Conservation (phyloP, 2,329 filamentous ascomycete genomes). For the Beauveria pseudobassiana region DNA sequence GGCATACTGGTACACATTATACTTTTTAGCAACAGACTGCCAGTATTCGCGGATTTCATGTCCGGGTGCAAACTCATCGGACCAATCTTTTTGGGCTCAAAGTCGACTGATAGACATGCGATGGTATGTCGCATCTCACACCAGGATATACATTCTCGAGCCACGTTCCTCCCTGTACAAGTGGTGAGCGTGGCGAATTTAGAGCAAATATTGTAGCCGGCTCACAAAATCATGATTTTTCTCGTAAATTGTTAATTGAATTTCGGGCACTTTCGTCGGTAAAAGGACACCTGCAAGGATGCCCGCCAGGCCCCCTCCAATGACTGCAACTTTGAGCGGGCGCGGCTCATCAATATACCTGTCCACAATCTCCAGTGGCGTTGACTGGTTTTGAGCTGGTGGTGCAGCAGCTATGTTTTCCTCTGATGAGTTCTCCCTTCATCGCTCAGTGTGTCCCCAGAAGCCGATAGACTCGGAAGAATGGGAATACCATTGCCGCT, state of each 20-base stretch:
- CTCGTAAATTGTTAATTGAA: conserved; percentile 59
- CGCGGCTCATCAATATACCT: conserved; percentile 29
- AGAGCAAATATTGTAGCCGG: conserved; percentile 8
- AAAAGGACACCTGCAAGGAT: conserved; percentile 55
- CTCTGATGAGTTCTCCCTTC: background rate
- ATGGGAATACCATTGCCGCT: background rate
- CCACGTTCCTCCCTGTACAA: conserved; percentile 42
- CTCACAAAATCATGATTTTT: conserved; percentile 61
- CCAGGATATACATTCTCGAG: conserved; percentile 54
- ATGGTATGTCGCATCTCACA: conserved; percentile 60
- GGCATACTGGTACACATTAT: conserved; percentile 54
- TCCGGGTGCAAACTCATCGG: conserved; percentile 59
- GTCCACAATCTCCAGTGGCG: conserved; percentile 17
- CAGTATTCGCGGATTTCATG: conserved; percentile 61
- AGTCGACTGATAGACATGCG: conserved; percentile 62
- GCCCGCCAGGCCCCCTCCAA: conserved; percentile 29
- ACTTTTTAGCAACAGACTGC: conserved; percentile 53
- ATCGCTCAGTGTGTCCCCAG: background rate
- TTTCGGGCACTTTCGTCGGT: conserved; percentile 59
- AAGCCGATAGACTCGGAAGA: background rate
- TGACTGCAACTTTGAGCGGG: conserved; percentile 26
- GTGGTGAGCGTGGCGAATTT: background rate
- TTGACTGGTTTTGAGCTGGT: background rate
- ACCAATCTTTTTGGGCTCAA: conserved; percentile 62
- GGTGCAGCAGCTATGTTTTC: background rate